Percentiles rank a stretch among this genome's conserved stretches.
These are phyloP conservation scores for Exophiala sp. DNA, from an alignment of 2,329 filamentous ascomycete species.

Conservation along the genomic window DNA sequence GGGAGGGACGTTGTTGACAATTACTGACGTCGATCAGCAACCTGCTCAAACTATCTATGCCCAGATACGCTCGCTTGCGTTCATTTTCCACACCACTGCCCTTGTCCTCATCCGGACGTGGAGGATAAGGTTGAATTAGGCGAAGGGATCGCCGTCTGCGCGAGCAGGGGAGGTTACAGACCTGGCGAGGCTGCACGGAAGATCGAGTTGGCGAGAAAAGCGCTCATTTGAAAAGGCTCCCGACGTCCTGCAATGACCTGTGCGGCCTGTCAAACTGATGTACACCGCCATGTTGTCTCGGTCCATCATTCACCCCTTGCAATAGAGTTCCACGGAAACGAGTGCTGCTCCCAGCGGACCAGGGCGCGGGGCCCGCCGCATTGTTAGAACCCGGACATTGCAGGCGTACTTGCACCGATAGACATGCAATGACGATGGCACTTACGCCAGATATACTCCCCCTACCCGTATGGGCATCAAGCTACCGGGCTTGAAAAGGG, in stretches of 20 bases:
- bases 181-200: slow-evolving; percentile 44
- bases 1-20: background rate
- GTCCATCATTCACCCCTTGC: too few relatives aligned
- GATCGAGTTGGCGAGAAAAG: slow-evolving; percentile 47
- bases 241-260: background rate
- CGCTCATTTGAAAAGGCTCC: slow-evolving; percentile 36
- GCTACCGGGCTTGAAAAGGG: background rate
- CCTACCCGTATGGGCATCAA: background rate
- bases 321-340: too few relatives aligned
- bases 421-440: too few relatives aligned
- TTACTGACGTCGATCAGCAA: slow-evolving; percentile 47
- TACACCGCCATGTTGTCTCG: too few relatives aligned
- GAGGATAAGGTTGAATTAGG: slow-evolving; percentile 69
- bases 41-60: slow-evolving; percentile 89
- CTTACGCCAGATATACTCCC: too few relatives aligned
- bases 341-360: too few relatives aligned
- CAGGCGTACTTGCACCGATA: too few relatives aligned
- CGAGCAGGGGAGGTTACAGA: slow-evolving; percentile 46
- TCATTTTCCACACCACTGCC: slow-evolving; percentile 93
- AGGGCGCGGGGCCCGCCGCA: too few relatives aligned
- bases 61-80: slow-evolving; percentile 92
- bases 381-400: too few relatives aligned
- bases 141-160: slow-evolving; percentile 45
- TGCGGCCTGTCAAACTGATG: too few relatives aligned
- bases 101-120: slow-evolving; percentile 70